Evolutionary conservation across 2,329 filamentous ascomycete species (phyloP).

Genomic region (Sporothrix pseudoabietina): DNA sequence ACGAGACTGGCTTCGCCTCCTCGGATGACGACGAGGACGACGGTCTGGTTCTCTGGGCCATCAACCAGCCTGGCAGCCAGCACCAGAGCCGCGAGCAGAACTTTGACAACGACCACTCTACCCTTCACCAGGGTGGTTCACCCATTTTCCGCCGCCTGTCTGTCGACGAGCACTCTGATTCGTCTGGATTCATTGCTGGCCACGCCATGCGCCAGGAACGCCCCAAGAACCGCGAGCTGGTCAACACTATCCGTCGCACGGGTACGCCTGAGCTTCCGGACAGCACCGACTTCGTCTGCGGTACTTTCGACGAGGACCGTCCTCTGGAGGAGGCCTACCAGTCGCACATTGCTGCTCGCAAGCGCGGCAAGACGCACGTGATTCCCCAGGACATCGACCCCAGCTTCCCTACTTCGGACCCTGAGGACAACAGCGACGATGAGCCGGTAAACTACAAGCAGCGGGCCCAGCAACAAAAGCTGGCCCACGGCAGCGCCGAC

Average conservation of each 20-base stretch:
- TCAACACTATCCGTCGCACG: conserved; percentile 59
- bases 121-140: conserved; percentile 46
- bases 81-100: conserved; percentile 25
- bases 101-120: conserved; percentile 39
- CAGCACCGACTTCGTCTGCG: conserved; percentile 98
- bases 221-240: conserved; percentile 43
- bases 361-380: conserved; percentile 75
- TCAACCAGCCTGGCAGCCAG: conserved; percentile 41
- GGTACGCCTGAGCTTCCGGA: conserved; percentile 85
- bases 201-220: conserved; percentile 41
- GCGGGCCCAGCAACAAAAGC: conserved; percentile 3
- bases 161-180: conserved; percentile 57
- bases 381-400: conserved; percentile 98
- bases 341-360: conserved; percentile 77
- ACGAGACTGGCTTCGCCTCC: conserved; percentile 68
- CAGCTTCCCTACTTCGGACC: conserved; percentile 93
- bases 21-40: conserved; percentile 72
- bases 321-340: conserved; percentile 93
- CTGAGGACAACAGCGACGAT: conserved; percentile 80
- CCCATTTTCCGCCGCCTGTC: conserved; percentile 39
- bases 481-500: conserved; percentile 57
- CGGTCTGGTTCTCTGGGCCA: conserved; percentile 63
- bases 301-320: conserved; percentile 92
- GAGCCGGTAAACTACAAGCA: conserved; percentile 48
- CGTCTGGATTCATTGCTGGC: conserved; percentile 60